Conservation (phyloP, 768 basidiomycete genomes). For the Hemileccinum impolitum region DNA sequence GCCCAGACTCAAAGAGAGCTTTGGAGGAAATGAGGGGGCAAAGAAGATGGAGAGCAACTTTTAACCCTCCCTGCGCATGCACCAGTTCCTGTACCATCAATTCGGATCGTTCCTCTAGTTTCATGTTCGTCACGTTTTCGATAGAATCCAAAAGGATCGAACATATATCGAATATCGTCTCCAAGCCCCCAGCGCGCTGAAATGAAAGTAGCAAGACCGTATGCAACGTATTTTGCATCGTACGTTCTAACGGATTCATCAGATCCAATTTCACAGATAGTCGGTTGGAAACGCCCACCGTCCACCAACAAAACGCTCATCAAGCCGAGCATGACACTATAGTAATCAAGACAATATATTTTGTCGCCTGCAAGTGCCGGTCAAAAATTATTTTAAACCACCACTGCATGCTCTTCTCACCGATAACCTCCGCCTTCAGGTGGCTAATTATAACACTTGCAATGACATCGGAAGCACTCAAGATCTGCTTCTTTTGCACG, state of each 20-base stretch:
- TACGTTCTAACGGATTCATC: slow-evolving; percentile 54
- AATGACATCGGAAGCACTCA: slow-evolving; percentile 62
- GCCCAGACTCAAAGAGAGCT: slow-evolving; percentile 79
- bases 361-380: slow-evolving; percentile 34
- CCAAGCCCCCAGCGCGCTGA: slow-evolving; percentile 66
- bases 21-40: slow-evolving; percentile 75
- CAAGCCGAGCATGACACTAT: slow-evolving; percentile 52
- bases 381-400: slow-evolving; percentile 14
- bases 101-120: slow-evolving; percentile 56
- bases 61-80: slow-evolving; percentile 77
- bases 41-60: slow-evolving; percentile 76
- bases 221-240: slow-evolving; percentile 69
- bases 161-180: slow-evolving; percentile 60
- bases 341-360: slow-evolving; percentile 45
- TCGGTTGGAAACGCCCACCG: slow-evolving; percentile 35
- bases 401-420: slow-evolving; percentile 39
- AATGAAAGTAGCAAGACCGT: slow-evolving; percentile 80
- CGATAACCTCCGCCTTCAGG: slow-evolving; percentile 47
- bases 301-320: slow-evolving; percentile 54
- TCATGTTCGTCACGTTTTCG: slow-evolving; percentile 45
- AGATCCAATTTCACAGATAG: background rate
- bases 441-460: slow-evolving; percentile 74
- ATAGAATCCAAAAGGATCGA: slow-evolving; percentile 54
- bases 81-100: slow-evolving; percentile 59
- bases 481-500: slow-evolving; percentile 73